phyloP scores from a whole-genome alignment of 768 basidiomycete genomes.

The Infundibulicybe gibba region DNA sequence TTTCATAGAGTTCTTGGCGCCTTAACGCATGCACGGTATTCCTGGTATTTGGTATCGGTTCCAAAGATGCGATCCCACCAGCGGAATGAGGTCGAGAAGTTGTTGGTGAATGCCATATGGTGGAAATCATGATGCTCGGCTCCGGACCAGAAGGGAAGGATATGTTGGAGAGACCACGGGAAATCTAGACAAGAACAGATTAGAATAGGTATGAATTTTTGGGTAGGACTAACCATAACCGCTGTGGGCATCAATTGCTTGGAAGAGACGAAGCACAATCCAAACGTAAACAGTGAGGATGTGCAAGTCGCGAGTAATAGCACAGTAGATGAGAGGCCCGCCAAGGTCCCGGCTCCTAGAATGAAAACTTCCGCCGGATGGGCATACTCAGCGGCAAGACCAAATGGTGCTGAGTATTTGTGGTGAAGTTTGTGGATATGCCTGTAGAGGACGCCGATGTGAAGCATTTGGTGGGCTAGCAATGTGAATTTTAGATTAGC shows the following conservation, averaged over 20 bases:
- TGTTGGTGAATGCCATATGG: constrained; percentile 94
- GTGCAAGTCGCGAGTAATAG: constrained; percentile 73
- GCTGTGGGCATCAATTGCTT: constrained; percentile 95
- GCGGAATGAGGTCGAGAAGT: constrained; percentile 91
- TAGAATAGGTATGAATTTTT: background rate
- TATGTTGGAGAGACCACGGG: constrained; percentile 94
- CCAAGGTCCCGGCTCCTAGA: constrained; percentile 88
- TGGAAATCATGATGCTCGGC: constrained; percentile 99
- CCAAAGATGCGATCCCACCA: constrained; percentile 91
- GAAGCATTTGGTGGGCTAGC: constrained; percentile 83
- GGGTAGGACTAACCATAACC: constrained; percentile 72
- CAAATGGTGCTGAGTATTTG: constrained; percentile 95
- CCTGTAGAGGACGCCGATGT: constrained; percentile 82
- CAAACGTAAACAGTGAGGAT: constrained; percentile 92
- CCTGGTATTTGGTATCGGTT: constrained; percentile 87
- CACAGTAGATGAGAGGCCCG: constrained; percentile 87
- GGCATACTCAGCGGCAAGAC: constrained; percentile 96
- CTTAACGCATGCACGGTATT: constrained; percentile 65
- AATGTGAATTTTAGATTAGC: background rate
- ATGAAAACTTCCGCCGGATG: constrained; percentile 97
- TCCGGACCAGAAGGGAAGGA: constrained; percentile 94
- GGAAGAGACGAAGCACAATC: constrained; percentile 93
- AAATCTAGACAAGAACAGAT: constrained; percentile 59
- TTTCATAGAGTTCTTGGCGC: constrained; percentile 58
- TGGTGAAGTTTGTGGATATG: constrained; percentile 97